phyloP scores from a whole-genome alignment of 371 early-diverging fungal species.

The Dichotomocladium elegans region DNA sequence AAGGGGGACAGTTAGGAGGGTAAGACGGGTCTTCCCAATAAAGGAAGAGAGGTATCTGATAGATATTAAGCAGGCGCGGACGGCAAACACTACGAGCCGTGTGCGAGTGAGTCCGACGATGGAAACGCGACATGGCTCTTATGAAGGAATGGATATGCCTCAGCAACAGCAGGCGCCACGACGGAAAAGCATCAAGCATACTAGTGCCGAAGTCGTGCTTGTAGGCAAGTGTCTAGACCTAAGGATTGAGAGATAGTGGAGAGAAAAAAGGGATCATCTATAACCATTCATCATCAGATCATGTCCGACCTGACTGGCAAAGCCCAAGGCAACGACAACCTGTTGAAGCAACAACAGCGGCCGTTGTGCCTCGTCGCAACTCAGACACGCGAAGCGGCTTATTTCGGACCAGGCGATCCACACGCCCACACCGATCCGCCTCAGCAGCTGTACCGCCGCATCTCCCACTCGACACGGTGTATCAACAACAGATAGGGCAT shows the following conservation, averaged over 20 bases:
- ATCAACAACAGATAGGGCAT: conserved; percentile 57
- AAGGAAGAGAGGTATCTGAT: too few species aligned
- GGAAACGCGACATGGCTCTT: conserved; percentile 35
- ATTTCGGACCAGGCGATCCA: conserved; percentile 22
- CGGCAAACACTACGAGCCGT: not conserved
- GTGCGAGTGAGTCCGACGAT: not conserved
- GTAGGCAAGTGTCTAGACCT: conserved; percentile 37
- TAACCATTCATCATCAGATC: conserved; percentile 40
- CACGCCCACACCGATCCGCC: conserved; percentile 37
- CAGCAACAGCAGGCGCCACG: conserved; percentile 44
- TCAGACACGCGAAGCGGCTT: conserved; percentile 3
- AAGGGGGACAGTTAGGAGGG: too few species aligned
- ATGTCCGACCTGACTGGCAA: conserved; percentile 74
- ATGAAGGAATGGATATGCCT: too few species aligned
- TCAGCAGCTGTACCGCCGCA: conserved; percentile 43
- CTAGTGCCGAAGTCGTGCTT: conserved; percentile 67
- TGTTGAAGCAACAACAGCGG: conserved; percentile 16
- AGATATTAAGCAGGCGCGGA: too few species aligned
- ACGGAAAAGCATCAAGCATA: conserved; percentile 56
- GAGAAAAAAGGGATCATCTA: too few species aligned
- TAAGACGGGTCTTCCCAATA: too few species aligned
- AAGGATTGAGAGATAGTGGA: not conserved
- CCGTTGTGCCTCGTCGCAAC: not conserved
- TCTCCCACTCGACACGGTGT: conserved; percentile 47
- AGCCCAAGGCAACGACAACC: conserved; percentile 13